Conservation (phyloP, 306 rosid species). For the Castanopsis chinensis region DNA sequence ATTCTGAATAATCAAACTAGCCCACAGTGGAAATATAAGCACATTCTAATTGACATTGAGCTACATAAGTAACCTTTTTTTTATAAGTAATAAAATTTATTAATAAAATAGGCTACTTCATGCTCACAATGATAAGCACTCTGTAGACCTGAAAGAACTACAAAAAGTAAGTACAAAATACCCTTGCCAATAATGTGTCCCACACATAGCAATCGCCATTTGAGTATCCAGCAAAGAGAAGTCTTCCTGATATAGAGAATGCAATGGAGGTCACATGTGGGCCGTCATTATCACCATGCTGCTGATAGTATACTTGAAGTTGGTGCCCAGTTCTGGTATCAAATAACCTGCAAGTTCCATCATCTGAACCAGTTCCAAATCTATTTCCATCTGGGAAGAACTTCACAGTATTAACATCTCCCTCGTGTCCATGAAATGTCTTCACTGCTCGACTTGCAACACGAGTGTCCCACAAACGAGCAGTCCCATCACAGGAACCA, state of each 20-base stretch:
- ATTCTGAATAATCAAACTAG: background rate
- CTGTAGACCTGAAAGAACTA: background rate
- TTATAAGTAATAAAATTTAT: too few relatives aligned
- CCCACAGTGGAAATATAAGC: background rate
- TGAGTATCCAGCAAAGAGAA: constrained; percentile 85
- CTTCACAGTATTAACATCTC: constrained; percentile 82
- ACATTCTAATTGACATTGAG: too few relatives aligned
- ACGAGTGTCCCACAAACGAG: constrained; percentile 98
- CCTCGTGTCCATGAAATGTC: constrained; percentile 83
- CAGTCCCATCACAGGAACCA: constrained; percentile 93
- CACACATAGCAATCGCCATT: constrained; percentile 85
- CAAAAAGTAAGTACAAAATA: constrained; percentile 20
- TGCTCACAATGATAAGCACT: background rate
- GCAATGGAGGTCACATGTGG: constrained; percentile 81
- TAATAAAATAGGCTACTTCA: too few relatives aligned
- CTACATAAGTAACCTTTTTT: too few relatives aligned
- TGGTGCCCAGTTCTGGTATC: constrained; percentile 95
- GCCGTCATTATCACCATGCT: constrained; percentile 49
- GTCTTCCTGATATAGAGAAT: constrained; percentile 95
- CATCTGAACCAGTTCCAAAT: constrained; percentile 98
- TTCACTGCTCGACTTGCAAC: constrained; percentile 95
- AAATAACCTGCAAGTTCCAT: constrained; percentile 91
- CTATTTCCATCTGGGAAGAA: constrained; percentile 97
- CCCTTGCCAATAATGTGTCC: constrained; percentile 94
- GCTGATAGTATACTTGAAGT: constrained; percentile 78